These are phyloP conservation scores for Allium fistulosum DNA, from an alignment of 106 monocot species.

Conservation along the genomic window DNA sequence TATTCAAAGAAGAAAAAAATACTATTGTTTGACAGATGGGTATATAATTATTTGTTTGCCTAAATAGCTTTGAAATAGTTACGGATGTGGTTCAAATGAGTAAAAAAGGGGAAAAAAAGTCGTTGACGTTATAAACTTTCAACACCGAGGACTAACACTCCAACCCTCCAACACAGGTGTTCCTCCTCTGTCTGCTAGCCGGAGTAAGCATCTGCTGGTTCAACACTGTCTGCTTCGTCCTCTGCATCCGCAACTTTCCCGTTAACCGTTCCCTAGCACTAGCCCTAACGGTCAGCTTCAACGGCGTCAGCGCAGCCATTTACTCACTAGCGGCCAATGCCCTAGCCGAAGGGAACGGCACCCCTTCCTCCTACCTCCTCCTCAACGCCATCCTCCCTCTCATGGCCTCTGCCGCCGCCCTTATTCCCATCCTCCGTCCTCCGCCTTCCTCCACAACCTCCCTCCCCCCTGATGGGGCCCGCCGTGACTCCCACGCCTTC, in stretches of 20 bases:
- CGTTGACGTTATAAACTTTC: too few species aligned
- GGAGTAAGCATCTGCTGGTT: conserved; percentile 92
- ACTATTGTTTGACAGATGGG: too few species aligned
- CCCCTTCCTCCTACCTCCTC: conserved; percentile 54
- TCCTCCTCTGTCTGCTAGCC: conserved; percentile 55
- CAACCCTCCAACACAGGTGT: conserved; percentile 30
- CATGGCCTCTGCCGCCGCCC: conserved; percentile 34
- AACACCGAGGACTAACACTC: too few species aligned
- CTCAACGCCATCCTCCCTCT: conserved; percentile 69
- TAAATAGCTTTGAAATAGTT: too few species aligned
- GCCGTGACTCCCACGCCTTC: conserved; percentile 37
- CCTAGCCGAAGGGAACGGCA: conserved; percentile 8
- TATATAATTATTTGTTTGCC: too few species aligned
- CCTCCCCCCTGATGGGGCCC: conserved; percentile 11
- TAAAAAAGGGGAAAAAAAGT: not conserved
- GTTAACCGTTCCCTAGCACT: conserved; percentile 50
- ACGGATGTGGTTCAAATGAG: not conserved
- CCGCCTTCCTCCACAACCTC: conserved; percentile 12
- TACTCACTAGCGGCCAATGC: conserved; percentile 58
- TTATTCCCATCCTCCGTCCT: conserved; percentile 53
- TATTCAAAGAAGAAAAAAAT: too few species aligned
- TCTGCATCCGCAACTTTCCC: conserved; percentile 72
- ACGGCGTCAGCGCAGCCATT: conserved; percentile 69
- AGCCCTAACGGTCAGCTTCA: conserved; percentile 79
- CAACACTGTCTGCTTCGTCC: conserved; percentile 82